Percentiles rank a stretch among this genome's conserved stretches.
These are phyloP conservation scores for Chamaecyparis obtusa DNA, from an alignment of 75 land plant genomes.

Conservation along the genomic window DNA sequence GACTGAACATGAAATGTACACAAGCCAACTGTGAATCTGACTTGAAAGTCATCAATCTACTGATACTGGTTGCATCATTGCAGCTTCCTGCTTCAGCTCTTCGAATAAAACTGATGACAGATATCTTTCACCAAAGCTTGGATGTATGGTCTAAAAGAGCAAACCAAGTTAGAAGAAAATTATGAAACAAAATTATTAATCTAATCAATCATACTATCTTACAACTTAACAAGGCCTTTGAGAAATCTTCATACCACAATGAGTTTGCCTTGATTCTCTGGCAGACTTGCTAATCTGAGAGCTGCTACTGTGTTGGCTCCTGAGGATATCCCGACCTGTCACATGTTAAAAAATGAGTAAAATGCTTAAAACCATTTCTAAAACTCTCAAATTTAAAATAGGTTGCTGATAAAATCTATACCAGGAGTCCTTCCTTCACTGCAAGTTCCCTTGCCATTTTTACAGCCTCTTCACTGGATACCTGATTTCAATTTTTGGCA, in stretches of 20 bases:
- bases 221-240: not conserved
- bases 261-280: constrained; percentile 83
- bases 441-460: constrained; percentile 79
- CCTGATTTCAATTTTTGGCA: constrained; percentile 28
- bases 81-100: constrained; percentile 65
- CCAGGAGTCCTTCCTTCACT: constrained; percentile 82
- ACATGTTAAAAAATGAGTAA: not conserved
- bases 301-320: constrained; percentile 87
- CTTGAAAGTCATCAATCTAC: constrained; percentile 6
- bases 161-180: not conserved
- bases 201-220: not conserved
- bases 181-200: no score
- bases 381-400: not conserved
- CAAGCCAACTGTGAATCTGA: no score
- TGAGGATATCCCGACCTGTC: constrained; percentile 80
- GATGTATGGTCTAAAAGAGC: constrained; percentile 61
- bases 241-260: constrained; percentile 55
- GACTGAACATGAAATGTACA: no score
- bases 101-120: constrained; percentile 72
- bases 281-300: constrained; percentile 58
- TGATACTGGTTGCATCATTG: constrained; percentile 37
- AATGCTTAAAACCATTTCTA: not conserved
- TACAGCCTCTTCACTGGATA: constrained; percentile 75
- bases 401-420: constrained; percentile 13
- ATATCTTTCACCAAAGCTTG: constrained; percentile 82